phyloP scores from a whole-genome alignment of 306 rosid genomes.

The Oemleria cerasiformis region DNA sequence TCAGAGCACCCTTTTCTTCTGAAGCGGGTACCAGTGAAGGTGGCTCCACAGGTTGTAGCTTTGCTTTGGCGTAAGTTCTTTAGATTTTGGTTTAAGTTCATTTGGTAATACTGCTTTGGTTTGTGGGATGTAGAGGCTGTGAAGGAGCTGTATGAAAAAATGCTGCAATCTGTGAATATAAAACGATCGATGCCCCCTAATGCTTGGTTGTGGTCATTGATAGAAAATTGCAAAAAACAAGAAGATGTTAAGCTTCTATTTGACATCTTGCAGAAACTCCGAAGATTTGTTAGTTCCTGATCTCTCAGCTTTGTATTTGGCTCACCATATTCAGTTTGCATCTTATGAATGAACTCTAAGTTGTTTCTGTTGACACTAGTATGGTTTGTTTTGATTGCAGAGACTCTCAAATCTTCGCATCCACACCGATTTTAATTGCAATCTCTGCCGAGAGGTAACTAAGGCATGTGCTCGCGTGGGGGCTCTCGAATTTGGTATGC shows the following conservation, averaged over 20 bases:
- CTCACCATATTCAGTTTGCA: constrained; percentile 3
- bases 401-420: constrained; percentile 90
- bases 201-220: constrained; percentile 92
- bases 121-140: constrained; percentile 54
- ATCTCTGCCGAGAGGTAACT: constrained; percentile 80
- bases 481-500: constrained; percentile 71
- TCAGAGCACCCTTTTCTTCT: constrained; percentile 53
- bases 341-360: constrained; percentile 4
- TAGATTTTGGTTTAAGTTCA: constrained; percentile 21
- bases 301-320: constrained; percentile 1
- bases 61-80: constrained; percentile 8
- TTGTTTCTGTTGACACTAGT: constrained; percentile 11
- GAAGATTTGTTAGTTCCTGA: constrained; percentile 69
- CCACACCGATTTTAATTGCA: constrained; percentile 59
- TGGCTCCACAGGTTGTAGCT: constrained; percentile 54
- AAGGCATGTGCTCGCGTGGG: constrained; percentile 78
- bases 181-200: constrained; percentile 85
- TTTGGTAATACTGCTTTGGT: constrained; percentile 6
- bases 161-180: constrained; percentile 60
- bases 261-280: constrained; percentile 66
- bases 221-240: constrained; percentile 60
- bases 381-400: constrained; percentile 47
- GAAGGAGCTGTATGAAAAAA: constrained; percentile 73
- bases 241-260: constrained; percentile 72
- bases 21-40: constrained; percentile 32